phyloP scores from a whole-genome alignment of 495 filamentous ascomycete species.

The Neurospora tetrasperma region DNA sequence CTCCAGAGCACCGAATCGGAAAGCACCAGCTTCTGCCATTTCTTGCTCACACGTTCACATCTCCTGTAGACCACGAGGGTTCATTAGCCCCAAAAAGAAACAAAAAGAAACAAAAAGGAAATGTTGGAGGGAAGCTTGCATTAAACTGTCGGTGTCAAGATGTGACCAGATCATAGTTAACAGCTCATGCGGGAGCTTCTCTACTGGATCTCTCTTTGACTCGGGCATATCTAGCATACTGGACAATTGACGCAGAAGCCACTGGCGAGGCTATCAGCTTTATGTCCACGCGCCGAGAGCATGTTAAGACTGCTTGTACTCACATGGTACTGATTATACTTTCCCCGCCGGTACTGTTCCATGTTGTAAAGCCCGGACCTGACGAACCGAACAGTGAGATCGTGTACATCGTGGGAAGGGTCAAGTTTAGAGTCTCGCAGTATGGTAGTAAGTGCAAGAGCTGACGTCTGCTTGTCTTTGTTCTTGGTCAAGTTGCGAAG shows the following conservation, averaged over 20 bases:
- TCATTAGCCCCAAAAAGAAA: background rate
- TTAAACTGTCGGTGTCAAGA: constrained; percentile 7
- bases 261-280: background rate
- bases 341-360: constrained; percentile 1
- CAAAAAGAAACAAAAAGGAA: background rate
- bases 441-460: constrained; percentile 3
- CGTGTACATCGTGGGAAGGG: constrained; percentile 1
- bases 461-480: background rate
- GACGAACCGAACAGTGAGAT: constrained; percentile 10
- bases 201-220: constrained; percentile 12
- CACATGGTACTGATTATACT: constrained; percentile 10
- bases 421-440: constrained; percentile 2
- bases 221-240: constrained; percentile 9
- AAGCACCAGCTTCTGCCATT: constrained; percentile 10
- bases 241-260: constrained; percentile 15
- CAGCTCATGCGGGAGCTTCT: constrained; percentile 16
- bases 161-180: constrained; percentile 12
- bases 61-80: constrained; percentile 1
- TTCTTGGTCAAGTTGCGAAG: constrained; percentile 10
- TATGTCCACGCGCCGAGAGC: background rate
- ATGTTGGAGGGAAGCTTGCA: constrained; percentile 7
- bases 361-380: constrained; percentile 8
- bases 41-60: constrained; percentile 15
- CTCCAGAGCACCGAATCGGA: constrained; percentile 13
- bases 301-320: background rate